A percentile compares a stretch with the other conserved stretches of the same genome.
These are phyloP conservation scores for Xenoacremonium recifei DNA, from an alignment of 2,329 filamentous ascomycete genomes.

Conservation along the genomic window DNA sequence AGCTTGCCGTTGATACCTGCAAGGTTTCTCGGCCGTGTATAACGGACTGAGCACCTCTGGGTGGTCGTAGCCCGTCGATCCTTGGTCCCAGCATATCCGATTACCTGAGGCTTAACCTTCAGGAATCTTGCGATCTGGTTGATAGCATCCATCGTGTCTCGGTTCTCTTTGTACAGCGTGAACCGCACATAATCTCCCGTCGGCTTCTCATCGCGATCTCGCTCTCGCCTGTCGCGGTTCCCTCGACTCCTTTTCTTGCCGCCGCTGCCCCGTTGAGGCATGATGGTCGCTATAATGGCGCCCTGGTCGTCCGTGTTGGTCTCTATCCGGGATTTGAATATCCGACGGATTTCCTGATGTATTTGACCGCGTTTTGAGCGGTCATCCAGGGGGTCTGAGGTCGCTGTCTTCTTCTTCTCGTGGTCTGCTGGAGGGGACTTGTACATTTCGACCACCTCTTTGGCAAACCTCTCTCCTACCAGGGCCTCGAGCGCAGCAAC, in stretches of 20 bases:
- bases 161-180: slow-evolving; percentile 93
- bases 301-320: slow-evolving; percentile 61
- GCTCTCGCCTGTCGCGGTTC: slow-evolving; percentile 20
- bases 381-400: slow-evolving; percentile 43
- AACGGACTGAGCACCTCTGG: slow-evolving; percentile 70
- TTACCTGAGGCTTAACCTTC: slow-evolving; percentile 71
- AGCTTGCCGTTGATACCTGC: slow-evolving; percentile 62
- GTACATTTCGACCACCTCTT: slow-evolving; percentile 42
- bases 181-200: slow-evolving; percentile 82
- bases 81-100: slow-evolving; percentile 81
- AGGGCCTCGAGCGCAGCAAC: slow-evolving; percentile 37
- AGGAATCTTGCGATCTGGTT: slow-evolving; percentile 73
- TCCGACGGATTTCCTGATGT: slow-evolving; percentile 67
- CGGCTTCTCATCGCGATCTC: slow-evolving; percentile 31
- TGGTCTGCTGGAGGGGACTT: slow-evolving; percentile 31
- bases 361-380: slow-evolving; percentile 45
- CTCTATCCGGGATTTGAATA: slow-evolving; percentile 77
- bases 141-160: slow-evolving; percentile 91
- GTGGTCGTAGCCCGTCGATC: slow-evolving; percentile 84
- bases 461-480: slow-evolving; percentile 37
- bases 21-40: slow-evolving; percentile 56
- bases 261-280: slow-evolving; percentile 43
- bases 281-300: slow-evolving; percentile 65
- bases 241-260: slow-evolving; percentile 28
- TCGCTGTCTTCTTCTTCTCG: slow-evolving; percentile 32